Evolutionary conservation across 2,329 filamentous ascomycete genomes (phyloP).

Genomic region (Ophiocordyceps robertsii): DNA sequence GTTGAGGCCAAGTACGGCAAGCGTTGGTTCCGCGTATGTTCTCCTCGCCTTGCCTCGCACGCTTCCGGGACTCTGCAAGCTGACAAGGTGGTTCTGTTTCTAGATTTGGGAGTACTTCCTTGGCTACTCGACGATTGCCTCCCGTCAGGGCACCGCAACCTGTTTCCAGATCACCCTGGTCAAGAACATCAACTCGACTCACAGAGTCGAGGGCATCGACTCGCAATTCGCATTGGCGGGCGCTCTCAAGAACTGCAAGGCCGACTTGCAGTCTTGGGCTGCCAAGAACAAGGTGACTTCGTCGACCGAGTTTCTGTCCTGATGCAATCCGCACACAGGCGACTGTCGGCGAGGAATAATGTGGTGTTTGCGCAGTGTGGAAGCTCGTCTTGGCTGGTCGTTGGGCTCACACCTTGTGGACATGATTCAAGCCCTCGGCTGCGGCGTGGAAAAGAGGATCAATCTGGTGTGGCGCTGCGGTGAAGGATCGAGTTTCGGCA

Average conservation of each 20-base stretch:
- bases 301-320: conserved; percentile 15
- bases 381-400: no score
- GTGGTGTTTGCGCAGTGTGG: no score
- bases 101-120: conserved; percentile 92
- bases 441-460: no score
- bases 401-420: no score
- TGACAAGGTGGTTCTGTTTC: not conserved
- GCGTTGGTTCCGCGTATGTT: conserved; percentile 84
- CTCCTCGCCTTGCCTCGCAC: not conserved
- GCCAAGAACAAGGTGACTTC: conserved; percentile 22
- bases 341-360: not conserved
- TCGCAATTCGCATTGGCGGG: conserved; percentile 58
- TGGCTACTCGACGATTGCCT: conserved; percentile 72
- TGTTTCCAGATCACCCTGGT: conserved; percentile 83
- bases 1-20: conserved; percentile 90
- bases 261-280: conserved; percentile 19
- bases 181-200: conserved; percentile 87
- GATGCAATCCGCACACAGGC: not conserved
- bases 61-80: not conserved
- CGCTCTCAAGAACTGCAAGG: conserved; percentile 32
- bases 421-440: no score
- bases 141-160: conserved; percentile 72
- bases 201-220: conserved; percentile 65
- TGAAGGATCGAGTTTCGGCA: no score
- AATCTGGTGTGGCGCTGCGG: no score